These are phyloP conservation scores for Teratosphaeria gauchensis DNA, from an alignment of 2,329 filamentous ascomycete genomes.

Conservation along the genomic window DNA sequence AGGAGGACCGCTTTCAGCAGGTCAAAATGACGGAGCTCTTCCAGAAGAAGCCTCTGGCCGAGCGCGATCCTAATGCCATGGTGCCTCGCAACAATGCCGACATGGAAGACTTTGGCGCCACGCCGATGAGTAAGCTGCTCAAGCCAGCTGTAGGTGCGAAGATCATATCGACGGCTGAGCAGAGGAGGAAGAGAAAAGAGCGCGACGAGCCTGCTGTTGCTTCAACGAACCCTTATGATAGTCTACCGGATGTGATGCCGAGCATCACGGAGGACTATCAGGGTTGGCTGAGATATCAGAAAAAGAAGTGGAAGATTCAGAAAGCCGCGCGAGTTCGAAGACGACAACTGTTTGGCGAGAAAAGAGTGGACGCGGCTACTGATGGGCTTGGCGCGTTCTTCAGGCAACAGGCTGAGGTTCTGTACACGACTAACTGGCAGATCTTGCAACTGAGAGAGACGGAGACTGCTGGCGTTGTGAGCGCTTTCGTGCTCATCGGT, in stretches of 20 bases:
- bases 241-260: constrained; percentile 75
- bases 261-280: constrained; percentile 76
- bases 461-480: constrained; percentile 75
- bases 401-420: constrained; percentile 80
- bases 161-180: constrained; percentile 19
- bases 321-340: constrained; percentile 78
- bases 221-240: constrained; percentile 67
- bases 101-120: constrained; percentile 39
- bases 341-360: constrained; percentile 87
- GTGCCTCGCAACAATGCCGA: constrained; percentile 47
- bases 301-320: constrained; percentile 98
- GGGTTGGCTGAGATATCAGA: constrained; percentile 86
- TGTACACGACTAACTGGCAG: constrained; percentile 92
- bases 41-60: constrained; percentile 59
- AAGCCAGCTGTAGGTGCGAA: constrained; percentile 38
- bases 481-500: constrained; percentile 85
- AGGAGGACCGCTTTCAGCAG: constrained; percentile 96
- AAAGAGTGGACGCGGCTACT: constrained; percentile 48
- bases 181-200: constrained; percentile 41
- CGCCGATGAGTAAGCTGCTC: constrained; percentile 22
- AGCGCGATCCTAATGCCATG: constrained; percentile 57
- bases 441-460: constrained; percentile 77
- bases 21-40: constrained; percentile 97
- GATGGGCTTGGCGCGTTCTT: constrained; percentile 64
- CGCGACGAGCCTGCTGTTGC: constrained; percentile 36